Base-by-base conservation (phyloP, 2,329 filamentous ascomycete species). In the Fusarium azukiicola region DNA sequence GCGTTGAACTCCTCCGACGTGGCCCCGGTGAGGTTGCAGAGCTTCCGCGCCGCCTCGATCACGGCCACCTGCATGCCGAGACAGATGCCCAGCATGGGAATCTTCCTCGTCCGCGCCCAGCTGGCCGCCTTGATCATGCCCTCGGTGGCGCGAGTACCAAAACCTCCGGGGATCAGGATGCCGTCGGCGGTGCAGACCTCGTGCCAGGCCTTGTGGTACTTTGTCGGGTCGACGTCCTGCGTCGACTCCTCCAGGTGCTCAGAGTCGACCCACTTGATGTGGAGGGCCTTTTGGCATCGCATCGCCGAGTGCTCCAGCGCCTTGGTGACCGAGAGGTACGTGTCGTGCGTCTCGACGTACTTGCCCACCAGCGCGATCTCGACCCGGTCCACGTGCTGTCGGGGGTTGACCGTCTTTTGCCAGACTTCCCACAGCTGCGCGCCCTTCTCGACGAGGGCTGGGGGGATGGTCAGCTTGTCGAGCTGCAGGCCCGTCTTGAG, bases 1-100 rank as follows among this genome's bases (percentile, higher is more conserved):
- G 90, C 85, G 61, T 89, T 81, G 44, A 94, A 89, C 83, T 94
- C 93, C 80, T 93, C 92, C 13, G 90, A 92, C 7, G 89, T 90
- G 40, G 92, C 93, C 14, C 89, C 85, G 46, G 89, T 82, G 77
- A 97, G 91, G 40, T 92, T 93, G 87, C 94, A 96, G 2, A 97
- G 90, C 79, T 96, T 94, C 54, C 97, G 94, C 3, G 97, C 96
- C 81, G 94, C 96, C 87, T 99, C 97, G 80, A 99, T 95, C 63
- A 98, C 96, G 27, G 97, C 97, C 63, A 98, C 92, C 86, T 99
- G 98, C 94, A 98, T 96, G 73, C 97, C 97, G 32, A 99, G 90
- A 85, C 97, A 99, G 78, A 99, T 95, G 74, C 98, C 98, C 2
- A 99, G 91, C 88, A 95, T 99, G 3, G 97, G 97, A 6, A 93